Evolutionary conservation across 148 eudicot species (phyloP).

Genomic region (Chenopodium quinoa): DNA sequence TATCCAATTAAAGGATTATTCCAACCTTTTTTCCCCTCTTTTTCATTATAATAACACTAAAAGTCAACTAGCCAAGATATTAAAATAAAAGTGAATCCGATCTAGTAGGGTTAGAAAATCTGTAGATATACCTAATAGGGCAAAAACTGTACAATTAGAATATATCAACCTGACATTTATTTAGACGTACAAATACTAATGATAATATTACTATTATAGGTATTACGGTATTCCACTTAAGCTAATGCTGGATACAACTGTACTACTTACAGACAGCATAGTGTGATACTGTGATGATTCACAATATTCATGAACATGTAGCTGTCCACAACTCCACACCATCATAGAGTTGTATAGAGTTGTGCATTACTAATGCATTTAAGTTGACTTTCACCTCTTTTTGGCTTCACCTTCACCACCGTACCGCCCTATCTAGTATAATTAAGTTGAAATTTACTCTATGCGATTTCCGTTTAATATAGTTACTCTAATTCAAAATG

Average conservation of each 20-base stretch:
- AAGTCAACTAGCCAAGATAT: too few relatives aligned
- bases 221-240: not conserved
- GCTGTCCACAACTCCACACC: not conserved
- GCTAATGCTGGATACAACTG: conserved; percentile 12
- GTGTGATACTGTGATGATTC: not conserved
- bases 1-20: too few relatives aligned
- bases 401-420: not conserved
- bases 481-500: too few relatives aligned
- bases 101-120: too few relatives aligned
- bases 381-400: not conserved
- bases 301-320: not conserved
- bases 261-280: not conserved
- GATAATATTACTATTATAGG: not conserved
- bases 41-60: too few relatives aligned
- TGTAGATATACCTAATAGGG: too few relatives aligned
- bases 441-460: too few relatives aligned
- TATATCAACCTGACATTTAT: not conserved
- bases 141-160: not conserved
- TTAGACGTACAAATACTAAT: not conserved
- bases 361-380: not conserved
- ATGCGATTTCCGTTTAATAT: too few relatives aligned
- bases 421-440: too few relatives aligned
- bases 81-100: too few relatives aligned
- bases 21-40: too few relatives aligned
- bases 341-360: too few relatives aligned